Evolutionary conservation across 148 eudicot genomes (phyloP).

Genomic region (Gaultheria prostrata): DNA sequence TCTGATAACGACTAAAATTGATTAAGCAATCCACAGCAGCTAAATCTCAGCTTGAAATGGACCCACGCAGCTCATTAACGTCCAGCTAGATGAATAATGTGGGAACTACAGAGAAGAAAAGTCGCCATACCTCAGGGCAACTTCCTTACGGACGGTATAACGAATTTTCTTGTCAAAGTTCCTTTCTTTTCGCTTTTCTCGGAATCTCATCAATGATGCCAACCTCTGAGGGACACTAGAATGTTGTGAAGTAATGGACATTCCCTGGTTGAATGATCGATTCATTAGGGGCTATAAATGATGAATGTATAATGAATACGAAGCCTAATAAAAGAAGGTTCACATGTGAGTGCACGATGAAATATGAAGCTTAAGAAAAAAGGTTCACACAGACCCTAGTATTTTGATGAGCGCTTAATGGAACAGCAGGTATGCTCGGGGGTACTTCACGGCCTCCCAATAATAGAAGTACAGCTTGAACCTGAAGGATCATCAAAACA

Average conservation of each 20-base stretch:
- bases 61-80: background rate
- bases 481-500: constrained; percentile 41
- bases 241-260: constrained; percentile 49
- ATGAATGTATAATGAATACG: background rate
- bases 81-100: background rate
- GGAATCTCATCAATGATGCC: constrained; percentile 77
- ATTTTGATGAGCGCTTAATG: constrained; percentile 35
- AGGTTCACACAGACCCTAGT: constrained; percentile 43
- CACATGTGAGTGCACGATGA: background rate
- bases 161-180: constrained; percentile 84
- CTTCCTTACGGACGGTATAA: constrained; percentile 80
- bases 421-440: constrained; percentile 49
- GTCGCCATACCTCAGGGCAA: constrained; percentile 61
- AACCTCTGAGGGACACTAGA: constrained; percentile 64
- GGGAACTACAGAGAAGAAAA: background rate
- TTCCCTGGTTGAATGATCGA: constrained; percentile 36
- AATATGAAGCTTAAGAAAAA: background rate
- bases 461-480: constrained; percentile 76
- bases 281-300: constrained; percentile 4
- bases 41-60: background rate
- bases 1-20: background rate
- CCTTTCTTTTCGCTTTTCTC: constrained; percentile 76
- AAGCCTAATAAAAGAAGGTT: background rate
- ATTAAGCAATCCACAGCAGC: background rate
- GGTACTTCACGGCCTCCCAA: constrained; percentile 75